Evolutionary conservation across 2,329 filamentous ascomycete species (phyloP).

Genomic region (Chrysoporthe deuterocubensis): DNA sequence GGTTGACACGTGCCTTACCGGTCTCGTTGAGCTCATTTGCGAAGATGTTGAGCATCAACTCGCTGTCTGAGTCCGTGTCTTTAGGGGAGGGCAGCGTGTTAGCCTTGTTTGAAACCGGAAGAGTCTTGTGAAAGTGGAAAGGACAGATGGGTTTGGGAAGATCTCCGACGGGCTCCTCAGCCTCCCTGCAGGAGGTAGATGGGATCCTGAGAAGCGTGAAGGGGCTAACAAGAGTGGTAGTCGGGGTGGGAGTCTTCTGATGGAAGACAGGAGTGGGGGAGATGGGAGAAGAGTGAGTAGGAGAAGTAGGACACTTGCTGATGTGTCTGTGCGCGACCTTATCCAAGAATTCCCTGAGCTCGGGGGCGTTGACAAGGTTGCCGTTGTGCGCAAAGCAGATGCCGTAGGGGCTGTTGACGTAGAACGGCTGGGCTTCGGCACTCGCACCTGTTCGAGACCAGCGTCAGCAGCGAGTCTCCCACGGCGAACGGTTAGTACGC

Average conservation of each 20-base stretch:
- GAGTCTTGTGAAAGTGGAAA: not conserved
- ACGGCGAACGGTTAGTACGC: not conserved
- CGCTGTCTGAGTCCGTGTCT: constrained; percentile 83
- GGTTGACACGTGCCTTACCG: constrained; percentile 82
- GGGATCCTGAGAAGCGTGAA: not conserved
- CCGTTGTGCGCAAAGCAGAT: constrained; percentile 85
- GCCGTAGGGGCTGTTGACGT: constrained; percentile 85
- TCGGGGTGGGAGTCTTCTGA: not conserved
- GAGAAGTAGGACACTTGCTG: constrained; percentile 43
- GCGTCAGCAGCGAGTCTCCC: constrained; percentile 4
- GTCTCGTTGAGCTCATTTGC: constrained; percentile 83
- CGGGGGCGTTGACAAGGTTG: constrained; percentile 78
- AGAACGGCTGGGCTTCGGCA: constrained; percentile 90
- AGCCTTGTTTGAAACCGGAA: not conserved
- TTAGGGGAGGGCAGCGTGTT: not conserved
- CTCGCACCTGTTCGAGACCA: constrained; percentile 47
- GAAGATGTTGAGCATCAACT: constrained; percentile 87
- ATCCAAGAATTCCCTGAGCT: constrained; percentile 74
- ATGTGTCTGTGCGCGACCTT: constrained; percentile 81
- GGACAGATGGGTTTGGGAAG: not conserved
- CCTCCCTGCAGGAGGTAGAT: not conserved
- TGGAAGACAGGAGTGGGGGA: not conserved
- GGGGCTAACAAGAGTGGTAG: not conserved
- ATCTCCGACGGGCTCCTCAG: not conserved
- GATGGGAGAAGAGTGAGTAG: not conserved